Percentiles rank a stretch among this genome's conserved stretches.
Conservation (phyloP, 78 protist genomes). For the Dictyostelium purpureum region DNA sequence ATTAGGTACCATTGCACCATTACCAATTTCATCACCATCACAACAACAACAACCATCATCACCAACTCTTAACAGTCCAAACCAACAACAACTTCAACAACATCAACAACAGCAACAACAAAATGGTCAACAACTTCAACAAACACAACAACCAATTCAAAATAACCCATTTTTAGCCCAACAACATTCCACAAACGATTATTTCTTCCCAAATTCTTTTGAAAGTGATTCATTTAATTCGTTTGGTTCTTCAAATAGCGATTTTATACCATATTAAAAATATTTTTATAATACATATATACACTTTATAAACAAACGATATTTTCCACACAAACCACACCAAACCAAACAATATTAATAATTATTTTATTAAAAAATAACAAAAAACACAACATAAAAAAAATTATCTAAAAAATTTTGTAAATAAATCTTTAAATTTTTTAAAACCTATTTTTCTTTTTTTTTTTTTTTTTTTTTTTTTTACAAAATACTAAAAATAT, state of each 20-base stretch:
- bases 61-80: background rate
- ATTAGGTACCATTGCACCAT: constrained; percentile 45
- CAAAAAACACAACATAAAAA: too few relatives aligned
- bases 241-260: constrained; percentile 28
- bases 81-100: background rate
- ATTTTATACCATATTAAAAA: constrained; percentile 50
- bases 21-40: constrained; percentile 8
- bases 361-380: too few relatives aligned
- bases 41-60: background rate
- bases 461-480: too few relatives aligned
- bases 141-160: background rate
- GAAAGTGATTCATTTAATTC: constrained; percentile 57
- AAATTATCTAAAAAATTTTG: too few relatives aligned
- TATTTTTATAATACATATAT: too few relatives aligned
- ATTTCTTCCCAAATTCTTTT: constrained; percentile 53
- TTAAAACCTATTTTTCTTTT: too few relatives aligned
- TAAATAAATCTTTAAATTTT: too few relatives aligned
- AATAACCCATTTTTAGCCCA: constrained; percentile 7
- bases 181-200: background rate
- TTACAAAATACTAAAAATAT: too few relatives aligned
- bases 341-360: too few relatives aligned
- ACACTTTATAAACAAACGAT: too few relatives aligned
- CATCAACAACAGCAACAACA: background rate
- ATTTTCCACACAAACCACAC: too few relatives aligned
- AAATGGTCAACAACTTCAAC: background rate